Evolutionary conservation across 2,329 filamentous ascomycete genomes (phyloP).

Genomic region (Beauveria australis): DNA sequence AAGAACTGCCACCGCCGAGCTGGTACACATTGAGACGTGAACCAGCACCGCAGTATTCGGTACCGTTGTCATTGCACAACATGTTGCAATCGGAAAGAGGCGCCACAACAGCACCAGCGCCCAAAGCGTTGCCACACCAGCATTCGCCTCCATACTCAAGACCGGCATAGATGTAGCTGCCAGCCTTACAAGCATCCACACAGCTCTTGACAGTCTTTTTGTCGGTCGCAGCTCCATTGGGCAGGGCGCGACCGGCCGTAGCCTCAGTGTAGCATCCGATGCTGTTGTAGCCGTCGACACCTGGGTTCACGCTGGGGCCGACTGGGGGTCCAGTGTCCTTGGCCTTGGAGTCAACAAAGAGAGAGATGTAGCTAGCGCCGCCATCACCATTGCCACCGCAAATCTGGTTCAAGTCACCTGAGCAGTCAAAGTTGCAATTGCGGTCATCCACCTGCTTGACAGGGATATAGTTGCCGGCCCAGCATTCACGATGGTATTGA

Average conservation of each 20-base stretch:
- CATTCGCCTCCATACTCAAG: conserved; percentile 34
- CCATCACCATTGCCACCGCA: conserved; percentile 43
- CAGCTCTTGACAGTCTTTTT: conserved; percentile 26
- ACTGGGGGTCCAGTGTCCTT: conserved; percentile 13
- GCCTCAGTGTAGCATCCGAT: conserved; percentile 32
- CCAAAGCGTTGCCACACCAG: conserved; percentile 27
- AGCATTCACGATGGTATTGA: conserved; percentile 45
- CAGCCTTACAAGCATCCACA: conserved; percentile 23
- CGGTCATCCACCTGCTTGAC: conserved; percentile 31
- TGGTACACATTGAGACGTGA: conserved; percentile 29
- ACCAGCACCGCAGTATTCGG: conserved; percentile 28
- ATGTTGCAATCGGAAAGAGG: conserved; percentile 25
- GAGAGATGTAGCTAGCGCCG: conserved; percentile 36
- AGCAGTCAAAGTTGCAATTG: conserved; percentile 45
- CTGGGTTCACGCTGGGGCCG: conserved; percentile 29
- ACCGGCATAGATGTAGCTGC: conserved; percentile 24
- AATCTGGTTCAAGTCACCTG: conserved; percentile 38
- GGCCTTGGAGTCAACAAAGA: conserved; percentile 32
- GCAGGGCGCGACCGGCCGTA: conserved; percentile 24
- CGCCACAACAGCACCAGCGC: conserved; percentile 21
- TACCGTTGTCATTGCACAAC: conserved; percentile 27
- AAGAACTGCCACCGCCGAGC: conserved; percentile 10
- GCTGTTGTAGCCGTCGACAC: conserved; percentile 26
- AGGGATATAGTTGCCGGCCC: conserved; percentile 43
- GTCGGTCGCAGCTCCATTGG: conserved; percentile 17